Evolutionary conservation across 371 early-diverging fungal species (phyloP).

Genomic region (Pancytospora epiphaga): DNA sequence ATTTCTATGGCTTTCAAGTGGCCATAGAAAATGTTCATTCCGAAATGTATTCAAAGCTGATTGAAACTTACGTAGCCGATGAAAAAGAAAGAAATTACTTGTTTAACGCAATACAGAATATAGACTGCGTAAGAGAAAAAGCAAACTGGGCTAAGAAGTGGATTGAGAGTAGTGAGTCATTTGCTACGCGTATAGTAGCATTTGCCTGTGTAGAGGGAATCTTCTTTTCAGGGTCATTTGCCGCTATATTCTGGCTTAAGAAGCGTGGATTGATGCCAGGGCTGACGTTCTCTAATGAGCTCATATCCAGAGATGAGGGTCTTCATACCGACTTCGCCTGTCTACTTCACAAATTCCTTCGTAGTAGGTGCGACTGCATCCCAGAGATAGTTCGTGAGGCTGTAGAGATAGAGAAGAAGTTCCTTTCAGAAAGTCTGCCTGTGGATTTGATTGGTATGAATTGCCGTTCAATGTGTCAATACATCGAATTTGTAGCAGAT

Average conservation of each 20-base stretch:
- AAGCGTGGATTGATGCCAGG: constrained; percentile 98
- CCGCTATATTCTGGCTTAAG: constrained; percentile 98
- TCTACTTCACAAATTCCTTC: constrained; percentile 75
- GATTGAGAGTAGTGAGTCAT: constrained; percentile 77
- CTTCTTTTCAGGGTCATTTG: constrained; percentile 94
- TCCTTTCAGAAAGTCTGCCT: constrained; percentile 83
- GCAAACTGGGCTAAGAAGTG: constrained; percentile 95
- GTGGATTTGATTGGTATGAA: constrained; percentile 96
- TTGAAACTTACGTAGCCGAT: constrained; percentile 93
- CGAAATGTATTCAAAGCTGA: constrained; percentile 92
- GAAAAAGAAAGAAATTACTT: constrained; percentile 71
- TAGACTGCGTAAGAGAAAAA: constrained; percentile 87
- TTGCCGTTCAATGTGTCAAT: constrained; percentile 79
- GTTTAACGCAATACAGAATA: constrained; percentile 88
- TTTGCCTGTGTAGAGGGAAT: constrained; percentile 99
- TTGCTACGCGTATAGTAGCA: constrained; percentile 86
- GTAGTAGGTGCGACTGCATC: constrained; percentile 67
- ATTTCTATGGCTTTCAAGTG: constrained; percentile 98
- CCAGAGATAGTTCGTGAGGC: constrained; percentile 72
- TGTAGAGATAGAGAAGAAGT: constrained; percentile 84
- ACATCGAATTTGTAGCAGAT: constrained; percentile 98
- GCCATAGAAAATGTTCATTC: constrained; percentile 99
- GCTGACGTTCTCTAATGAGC: constrained; percentile 93
- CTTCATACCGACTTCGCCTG: constrained; percentile 99
- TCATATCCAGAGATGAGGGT: constrained; percentile 96